Evolutionary conservation across 768 basidiomycete genomes (phyloP), one percentile per base, ranked within the genome.

Genomic region (Suillus placidus): DNA sequence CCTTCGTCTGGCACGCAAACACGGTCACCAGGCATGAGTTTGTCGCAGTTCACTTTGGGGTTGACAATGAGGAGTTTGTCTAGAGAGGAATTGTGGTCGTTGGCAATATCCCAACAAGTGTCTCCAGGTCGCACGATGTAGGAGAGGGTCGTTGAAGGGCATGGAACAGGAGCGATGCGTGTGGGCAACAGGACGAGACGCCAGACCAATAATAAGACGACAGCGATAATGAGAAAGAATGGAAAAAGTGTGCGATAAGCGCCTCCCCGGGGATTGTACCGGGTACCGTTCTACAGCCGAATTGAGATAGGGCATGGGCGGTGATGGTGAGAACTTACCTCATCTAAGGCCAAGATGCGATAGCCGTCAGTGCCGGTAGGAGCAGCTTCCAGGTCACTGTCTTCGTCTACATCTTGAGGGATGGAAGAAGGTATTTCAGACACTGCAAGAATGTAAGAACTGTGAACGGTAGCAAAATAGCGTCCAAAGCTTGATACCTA

Each of bases 151-250:
- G 83, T 81, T 47, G 79, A 79, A 35, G 76, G 71, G 64, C 76
- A 71, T 61, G 73, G 77, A 8, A 70, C 60, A 16, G 73, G 67
- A 49, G 71, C 54, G 60, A 73, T 58, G 55, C 64, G 66, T 10
- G 82, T 72, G 10, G 77, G 75, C 3, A 72, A 71, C 54, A 86
- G 78, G 18, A 87, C 78, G 54, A 90, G 80, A 13, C 88, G 85
- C 85, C 87, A 90, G 66, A 88, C 76, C 62, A 90, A 83, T 14
- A 91, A 80, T 47, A 91, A 81, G 23, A 86, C 66, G 62, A 87
- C 88, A 13, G 84, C 85, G 51, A 90, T 82, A 58, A 90, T 83
- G 64, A 91, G 86, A 80, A 90, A 88, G 79, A 90, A 91, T 8
- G 89, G 89, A 71, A 89, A 87, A 8, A 91, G 80, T 0, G 87